These are phyloP conservation scores for Backusella tarrabulga DNA, from an alignment of 192 early-diverging fungal species.

Conservation along the genomic window DNA sequence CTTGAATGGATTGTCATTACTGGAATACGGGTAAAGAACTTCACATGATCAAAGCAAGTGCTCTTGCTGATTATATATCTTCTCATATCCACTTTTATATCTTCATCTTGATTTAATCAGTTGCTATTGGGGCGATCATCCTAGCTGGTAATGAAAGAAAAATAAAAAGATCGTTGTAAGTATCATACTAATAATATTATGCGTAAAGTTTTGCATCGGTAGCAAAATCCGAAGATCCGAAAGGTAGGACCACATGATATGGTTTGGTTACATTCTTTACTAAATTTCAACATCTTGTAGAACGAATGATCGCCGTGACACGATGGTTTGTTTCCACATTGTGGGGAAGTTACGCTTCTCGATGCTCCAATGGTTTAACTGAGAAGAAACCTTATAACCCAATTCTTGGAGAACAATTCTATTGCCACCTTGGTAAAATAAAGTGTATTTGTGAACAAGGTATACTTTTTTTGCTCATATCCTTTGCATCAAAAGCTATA, in stretches of 20 bases:
- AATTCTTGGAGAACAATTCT: constrained; percentile 64
- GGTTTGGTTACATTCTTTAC: neutral
- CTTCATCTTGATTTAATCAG: neutral
- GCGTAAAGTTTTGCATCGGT: constrained; percentile 55
- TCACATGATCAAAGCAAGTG: neutral
- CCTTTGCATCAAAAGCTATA: neutral
- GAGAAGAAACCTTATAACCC: constrained; percentile 76
- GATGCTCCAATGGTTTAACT: constrained; percentile 61
- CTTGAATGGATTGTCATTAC: constrained; percentile 73
- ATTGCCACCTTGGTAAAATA: constrained; percentile 52
- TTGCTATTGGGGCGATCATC: constrained; percentile 11
- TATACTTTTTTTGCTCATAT: neutral
- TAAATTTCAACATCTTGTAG: constrained; percentile 30
- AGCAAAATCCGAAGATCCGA: constrained; percentile 44
- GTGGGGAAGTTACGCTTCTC: constrained; percentile 73
- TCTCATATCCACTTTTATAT: neutral
- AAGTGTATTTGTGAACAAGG: constrained; percentile 62
- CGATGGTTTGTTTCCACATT: constrained; percentile 84
- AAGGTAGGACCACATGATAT: constrained; percentile 21
- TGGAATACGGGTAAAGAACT: constrained; percentile 67
- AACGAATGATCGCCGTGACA: constrained; percentile 69
- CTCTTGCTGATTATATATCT: neutral
- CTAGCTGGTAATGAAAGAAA: neutral
- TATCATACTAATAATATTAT: neutral
- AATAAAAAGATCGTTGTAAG: neutral